Evolutionary conservation across 345 rosid genomes (phyloP).

Genomic region (Populus ilicifolia): DNA sequence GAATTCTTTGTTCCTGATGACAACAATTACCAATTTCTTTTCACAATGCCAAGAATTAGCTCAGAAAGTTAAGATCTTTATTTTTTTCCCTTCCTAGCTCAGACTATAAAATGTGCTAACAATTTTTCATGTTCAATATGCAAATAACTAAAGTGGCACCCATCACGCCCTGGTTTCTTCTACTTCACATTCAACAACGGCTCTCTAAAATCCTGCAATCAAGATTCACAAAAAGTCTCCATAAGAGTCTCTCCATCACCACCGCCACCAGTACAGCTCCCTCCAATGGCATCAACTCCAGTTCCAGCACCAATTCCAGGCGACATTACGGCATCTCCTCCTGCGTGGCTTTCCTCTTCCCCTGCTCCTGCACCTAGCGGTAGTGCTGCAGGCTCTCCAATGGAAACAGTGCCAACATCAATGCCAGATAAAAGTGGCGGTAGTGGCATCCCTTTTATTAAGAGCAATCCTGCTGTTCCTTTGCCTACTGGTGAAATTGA

Average conservation of each 20-base stretch:
- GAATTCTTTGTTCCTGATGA: background rate
- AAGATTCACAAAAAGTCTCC: slow-evolving; percentile 50
- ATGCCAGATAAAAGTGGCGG: slow-evolving; percentile 63
- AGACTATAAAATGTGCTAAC: background rate
- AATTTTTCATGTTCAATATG: background rate
- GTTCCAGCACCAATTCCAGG: slow-evolving; percentile 59
- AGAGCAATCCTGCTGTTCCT: slow-evolving; percentile 93
- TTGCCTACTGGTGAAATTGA: slow-evolving; percentile 96
- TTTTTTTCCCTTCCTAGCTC: background rate
- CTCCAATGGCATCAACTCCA: slow-evolving; percentile 26
- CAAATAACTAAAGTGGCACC: slow-evolving; percentile 60
- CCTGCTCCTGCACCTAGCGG: slow-evolving; percentile 56
- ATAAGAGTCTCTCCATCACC: slow-evolving; percentile 44
- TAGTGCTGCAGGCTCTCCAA: slow-evolving; percentile 34
- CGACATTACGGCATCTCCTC: slow-evolving; percentile 61
- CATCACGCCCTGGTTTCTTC: slow-evolving; percentile 81
- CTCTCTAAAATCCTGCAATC: slow-evolving; percentile 47
- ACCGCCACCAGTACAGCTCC: slow-evolving; percentile 27
- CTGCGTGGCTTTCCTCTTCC: slow-evolving; percentile 68
- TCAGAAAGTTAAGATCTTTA: no score
- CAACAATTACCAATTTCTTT: background rate
- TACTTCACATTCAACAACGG: slow-evolving; percentile 83
- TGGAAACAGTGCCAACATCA: slow-evolving; percentile 28
- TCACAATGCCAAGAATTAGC: background rate
- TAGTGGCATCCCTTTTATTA: slow-evolving; percentile 73